A percentile compares a stretch with the other conserved stretches of the same genome.
phyloP scores from a whole-genome alignment of 305 asterid genomes.

The Plantago lanceolata region DNA sequence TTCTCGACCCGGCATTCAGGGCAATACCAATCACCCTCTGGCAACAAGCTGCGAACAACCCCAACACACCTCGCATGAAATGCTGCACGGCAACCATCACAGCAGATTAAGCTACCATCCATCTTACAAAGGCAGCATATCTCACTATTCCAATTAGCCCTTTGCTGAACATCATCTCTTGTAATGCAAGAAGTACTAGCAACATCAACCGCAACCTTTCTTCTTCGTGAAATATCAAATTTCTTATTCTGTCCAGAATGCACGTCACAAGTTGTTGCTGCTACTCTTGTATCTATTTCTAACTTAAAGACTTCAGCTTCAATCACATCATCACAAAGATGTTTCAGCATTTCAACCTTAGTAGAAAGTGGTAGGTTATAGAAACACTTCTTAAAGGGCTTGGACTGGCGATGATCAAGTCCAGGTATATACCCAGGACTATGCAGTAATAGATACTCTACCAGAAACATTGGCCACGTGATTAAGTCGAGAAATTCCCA shows the following conservation, averaged over 20 bases:
- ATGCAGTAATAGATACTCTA: slow-evolving; percentile 71
- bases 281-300: slow-evolving; percentile 64
- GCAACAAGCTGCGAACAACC: slow-evolving; percentile 65
- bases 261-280: slow-evolving; percentile 36
- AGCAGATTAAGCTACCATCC: slow-evolving; percentile 86
- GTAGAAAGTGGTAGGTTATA: slow-evolving; percentile 53
- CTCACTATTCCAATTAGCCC: slow-evolving; percentile 66
- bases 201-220: slow-evolving; percentile 48
- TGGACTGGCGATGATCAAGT: slow-evolving; percentile 45
- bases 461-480: slow-evolving; percentile 85
- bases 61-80: slow-evolving; percentile 89
- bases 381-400: slow-evolving; percentile 55
- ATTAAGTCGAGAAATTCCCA: slow-evolving; percentile 89
- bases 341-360: slow-evolving; percentile 70
- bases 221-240: slow-evolving; percentile 47
- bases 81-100: slow-evolving; percentile 96
- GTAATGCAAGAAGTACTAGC: slow-evolving; percentile 58
- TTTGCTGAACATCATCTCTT: slow-evolving; percentile 50
- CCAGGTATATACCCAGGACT: slow-evolving; percentile 59
- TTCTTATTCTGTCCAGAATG: slow-evolving; percentile 45
- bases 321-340: slow-evolving; percentile 82
- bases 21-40: slow-evolving; percentile 96
- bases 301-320: slow-evolving; percentile 60
- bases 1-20: slow-evolving; percentile 77
- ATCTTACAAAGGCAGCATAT: slow-evolving; percentile 86